These are phyloP conservation scores for Fremontodendron californicum DNA, from an alignment of 345 rosid species.

Conservation along the genomic window DNA sequence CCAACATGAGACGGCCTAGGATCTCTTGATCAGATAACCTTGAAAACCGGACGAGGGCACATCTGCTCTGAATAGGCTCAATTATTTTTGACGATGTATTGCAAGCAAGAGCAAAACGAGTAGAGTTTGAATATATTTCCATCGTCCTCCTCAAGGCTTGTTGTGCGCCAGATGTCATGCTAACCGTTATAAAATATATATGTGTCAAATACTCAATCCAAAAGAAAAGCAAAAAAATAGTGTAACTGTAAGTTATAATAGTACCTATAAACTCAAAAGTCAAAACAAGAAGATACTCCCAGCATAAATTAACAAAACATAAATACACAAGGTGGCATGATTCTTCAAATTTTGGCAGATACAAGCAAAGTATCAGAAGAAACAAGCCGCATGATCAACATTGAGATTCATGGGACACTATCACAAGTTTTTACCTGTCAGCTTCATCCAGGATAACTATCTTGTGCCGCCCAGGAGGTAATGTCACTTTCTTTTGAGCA, in stretches of 20 bases:
- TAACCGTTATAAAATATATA: conserved; percentile 18
- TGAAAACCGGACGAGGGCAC: conserved; percentile 92
- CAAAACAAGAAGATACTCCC: neutral
- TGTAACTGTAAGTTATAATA: neutral
- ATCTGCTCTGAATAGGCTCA: conserved; percentile 98
- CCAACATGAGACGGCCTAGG: conserved; percentile 88
- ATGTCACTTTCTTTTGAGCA: conserved; percentile 94
- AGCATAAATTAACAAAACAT: neutral
- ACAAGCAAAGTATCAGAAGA: neutral
- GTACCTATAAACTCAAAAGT: neutral
- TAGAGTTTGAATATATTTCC: conserved; percentile 91
- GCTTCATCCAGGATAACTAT: conserved; percentile 92
- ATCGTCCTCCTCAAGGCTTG: conserved; percentile 96
- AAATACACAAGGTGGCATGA: neutral
- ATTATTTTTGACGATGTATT: conserved; percentile 81
- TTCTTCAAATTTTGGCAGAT: neutral
- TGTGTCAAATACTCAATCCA: neutral
- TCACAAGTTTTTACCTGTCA: conserved; percentile 58
- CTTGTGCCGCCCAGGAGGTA: conserved; percentile 88
- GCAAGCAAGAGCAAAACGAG: conserved; percentile 98
- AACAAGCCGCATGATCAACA: neutral
- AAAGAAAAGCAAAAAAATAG: neutral
- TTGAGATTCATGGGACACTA: neutral
- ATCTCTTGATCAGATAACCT: conserved; percentile 91
- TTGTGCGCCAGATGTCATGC: conserved; percentile 99